Conservation (phyloP, 441 rosid species). For the Raphanus hybrid region DNA sequence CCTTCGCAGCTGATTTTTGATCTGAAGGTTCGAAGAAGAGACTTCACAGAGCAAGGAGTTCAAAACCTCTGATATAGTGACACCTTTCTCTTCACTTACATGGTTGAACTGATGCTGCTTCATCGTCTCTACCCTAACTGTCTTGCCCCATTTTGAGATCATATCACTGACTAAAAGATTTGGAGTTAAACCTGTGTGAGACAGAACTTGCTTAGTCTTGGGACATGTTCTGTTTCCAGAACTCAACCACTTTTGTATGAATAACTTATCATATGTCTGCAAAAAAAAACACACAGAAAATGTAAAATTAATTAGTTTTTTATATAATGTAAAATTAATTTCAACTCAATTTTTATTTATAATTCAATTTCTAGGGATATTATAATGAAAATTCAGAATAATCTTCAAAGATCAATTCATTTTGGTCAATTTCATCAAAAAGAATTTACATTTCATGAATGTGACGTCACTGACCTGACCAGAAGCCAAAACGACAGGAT, state of each 20-base stretch:
- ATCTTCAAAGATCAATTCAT: neutral
- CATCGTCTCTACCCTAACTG: conserved; percentile 58
- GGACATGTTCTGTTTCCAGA: conserved; percentile 90
- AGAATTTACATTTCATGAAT: neutral
- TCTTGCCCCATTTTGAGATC: conserved; percentile 85
- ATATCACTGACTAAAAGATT: conserved; percentile 74
- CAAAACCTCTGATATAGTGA: conserved; percentile 54
- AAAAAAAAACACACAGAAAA: conserved; percentile 31
- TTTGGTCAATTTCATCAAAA: neutral
- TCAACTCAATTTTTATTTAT: neutral
- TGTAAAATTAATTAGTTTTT: neutral
- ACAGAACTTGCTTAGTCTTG: conserved; percentile 77
- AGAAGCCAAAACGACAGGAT: conserved; percentile 87
- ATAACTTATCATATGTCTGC: conserved; percentile 89
- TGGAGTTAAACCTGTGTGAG: conserved; percentile 71
- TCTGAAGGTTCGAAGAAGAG: conserved; percentile 51
- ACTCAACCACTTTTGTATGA: conserved; percentile 84
- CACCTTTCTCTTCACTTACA: conserved; percentile 53
- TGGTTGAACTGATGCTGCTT: conserved; percentile 41
- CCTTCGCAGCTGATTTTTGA: conserved; percentile 80
- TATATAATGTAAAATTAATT: no score
- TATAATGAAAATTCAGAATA: neutral
- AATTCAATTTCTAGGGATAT: conserved; percentile 3
- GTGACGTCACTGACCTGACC: conserved; percentile 68
- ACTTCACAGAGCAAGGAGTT: conserved; percentile 68